Conservation (phyloP, 148 eudicot species). For the Arctostaphylos glauca region DNA sequence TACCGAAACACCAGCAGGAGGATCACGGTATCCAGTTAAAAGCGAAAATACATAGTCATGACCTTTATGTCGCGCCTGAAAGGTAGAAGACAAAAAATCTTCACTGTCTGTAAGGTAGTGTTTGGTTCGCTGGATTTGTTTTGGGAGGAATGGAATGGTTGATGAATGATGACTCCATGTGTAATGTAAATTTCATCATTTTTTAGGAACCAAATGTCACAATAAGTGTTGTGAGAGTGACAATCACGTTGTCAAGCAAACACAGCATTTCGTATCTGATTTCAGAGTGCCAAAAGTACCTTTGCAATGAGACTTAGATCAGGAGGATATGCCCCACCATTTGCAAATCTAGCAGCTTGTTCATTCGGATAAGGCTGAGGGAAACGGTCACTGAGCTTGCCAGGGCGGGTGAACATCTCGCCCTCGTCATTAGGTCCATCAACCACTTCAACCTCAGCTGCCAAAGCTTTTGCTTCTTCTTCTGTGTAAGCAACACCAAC, state of each 20-base stretch:
- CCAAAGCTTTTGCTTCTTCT: slow-evolving; percentile 85
- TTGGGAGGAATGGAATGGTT: background rate
- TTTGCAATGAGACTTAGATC: slow-evolving; percentile 81
- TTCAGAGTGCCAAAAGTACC: slow-evolving; percentile 30
- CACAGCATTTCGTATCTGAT: background rate
- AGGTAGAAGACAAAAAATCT: background rate
- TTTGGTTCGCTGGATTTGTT: background rate
- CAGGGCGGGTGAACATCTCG: slow-evolving; percentile 84
- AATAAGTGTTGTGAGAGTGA: background rate
- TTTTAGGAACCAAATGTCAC: background rate
- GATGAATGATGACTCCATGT: background rate
- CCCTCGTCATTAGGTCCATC: slow-evolving; percentile 97
- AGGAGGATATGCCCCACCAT: slow-evolving; percentile 94
- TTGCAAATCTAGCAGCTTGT: slow-evolving; percentile 87
- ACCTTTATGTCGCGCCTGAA: slow-evolving; percentile 91
- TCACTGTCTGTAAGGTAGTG: background rate
- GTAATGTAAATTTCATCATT: background rate
- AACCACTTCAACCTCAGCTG: slow-evolving; percentile 82
- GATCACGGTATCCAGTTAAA: slow-evolving; percentile 83
- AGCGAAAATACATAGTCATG: slow-evolving; percentile 81
- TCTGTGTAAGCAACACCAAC: slow-evolving; percentile 94
- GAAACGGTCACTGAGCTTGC: slow-evolving; percentile 76
- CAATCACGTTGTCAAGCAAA: background rate
- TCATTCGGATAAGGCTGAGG: slow-evolving; percentile 84
- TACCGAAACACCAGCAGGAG: slow-evolving; percentile 87